Conservation (phyloP, 2,329 filamentous ascomycete genomes). For the Thermoascus crustaceus region DNA sequence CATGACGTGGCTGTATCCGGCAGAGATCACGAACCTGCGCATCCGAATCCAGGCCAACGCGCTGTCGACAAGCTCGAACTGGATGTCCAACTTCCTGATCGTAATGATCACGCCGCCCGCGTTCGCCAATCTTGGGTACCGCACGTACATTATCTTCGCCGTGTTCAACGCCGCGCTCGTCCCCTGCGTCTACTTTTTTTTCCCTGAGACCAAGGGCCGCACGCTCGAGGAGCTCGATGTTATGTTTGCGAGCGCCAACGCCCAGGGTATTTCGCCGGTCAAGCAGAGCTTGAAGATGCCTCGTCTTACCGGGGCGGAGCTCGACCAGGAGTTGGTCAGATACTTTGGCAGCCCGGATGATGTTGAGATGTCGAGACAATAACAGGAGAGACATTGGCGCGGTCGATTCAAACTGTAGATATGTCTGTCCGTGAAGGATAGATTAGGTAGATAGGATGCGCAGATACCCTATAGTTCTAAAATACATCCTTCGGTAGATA, state of each 20-base stretch:
- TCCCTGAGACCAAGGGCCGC: conserved; percentile 30
- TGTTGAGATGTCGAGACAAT: too few species aligned
- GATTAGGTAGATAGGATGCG: too few species aligned
- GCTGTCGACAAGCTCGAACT: conserved; percentile 19
- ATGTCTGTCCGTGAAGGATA: too few species aligned
- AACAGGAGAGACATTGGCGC: too few species aligned
- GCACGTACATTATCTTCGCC: conserved; percentile 60
- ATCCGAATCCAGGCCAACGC: conserved; percentile 14
- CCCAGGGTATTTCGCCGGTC: too few species aligned
- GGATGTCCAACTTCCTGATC: conserved; percentile 25
- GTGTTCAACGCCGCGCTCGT: conserved; percentile 45
- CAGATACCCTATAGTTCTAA: too few species aligned
- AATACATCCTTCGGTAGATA: too few species aligned
- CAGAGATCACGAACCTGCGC: conserved; percentile 14
- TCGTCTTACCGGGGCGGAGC: too few species aligned
- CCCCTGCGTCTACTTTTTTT: conserved; percentile 24
- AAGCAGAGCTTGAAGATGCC: too few species aligned
- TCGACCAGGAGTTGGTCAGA: too few species aligned
- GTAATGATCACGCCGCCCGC: conserved; percentile 57
- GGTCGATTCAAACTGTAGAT: too few species aligned
- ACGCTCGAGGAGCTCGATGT: conserved; percentile 35
- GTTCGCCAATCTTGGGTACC: conserved; percentile 49
- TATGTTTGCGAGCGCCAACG: conserved; percentile 30
- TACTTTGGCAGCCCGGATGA: too few species aligned
- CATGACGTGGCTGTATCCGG: conserved; percentile 15